Base-by-base conservation (phyloP, 1,284 basidiomycete genomes). In the Apiotrichum gracile region DNA sequence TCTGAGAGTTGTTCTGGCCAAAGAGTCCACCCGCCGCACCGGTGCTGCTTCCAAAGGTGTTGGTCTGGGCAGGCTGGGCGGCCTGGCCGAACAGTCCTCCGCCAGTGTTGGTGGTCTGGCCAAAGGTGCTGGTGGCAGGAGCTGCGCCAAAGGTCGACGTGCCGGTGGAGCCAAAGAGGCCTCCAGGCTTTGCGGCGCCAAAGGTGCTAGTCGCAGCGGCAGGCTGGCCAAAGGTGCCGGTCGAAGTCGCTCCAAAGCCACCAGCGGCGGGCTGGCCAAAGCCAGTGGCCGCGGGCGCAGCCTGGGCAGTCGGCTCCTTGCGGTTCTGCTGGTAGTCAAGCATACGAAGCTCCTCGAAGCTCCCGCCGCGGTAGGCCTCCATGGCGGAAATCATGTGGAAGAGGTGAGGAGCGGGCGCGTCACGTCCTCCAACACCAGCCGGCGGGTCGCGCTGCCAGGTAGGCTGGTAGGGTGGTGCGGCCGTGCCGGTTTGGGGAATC, bases 271-370 rank as follows among this genome's bases (percentile, higher is more conserved):
- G 60, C 52, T 76, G 72, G 22, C 72, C 74, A 42, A 75, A 73
- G 16, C 64, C 65, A 41, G 57, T 57, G 38, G 57, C 37, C 46
- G 67, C 62, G 33, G 71, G 46, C 0, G 69, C 66, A 1, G 63
- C 55, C 39, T 54, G 52, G 31, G 58, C 55, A 7, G 59, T 63
- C 0, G 69, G 61, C 54, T 68, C 61, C 66, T 83, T 83, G 45
- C 84, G 82, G 62, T 80, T 80, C 63, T 82, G 78, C 60, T 78
- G 77, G 59, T 79, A 81, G 57, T 78, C 77, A 64, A 79, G 73
- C 50, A 71, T 70, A 61, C 78, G 76, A 24, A 78, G 65, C 55
- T 78, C 73, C 37, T 75, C 72, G 39, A 61, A 64, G 54, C 68
- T 69, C 6, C 62, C 66, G 13, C 68, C 68, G 37, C 60, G 53